Evolutionary conservation across 2,329 filamentous ascomycete genomes (phyloP).

Genomic region (Dendrostoma leiphaemia): DNA sequence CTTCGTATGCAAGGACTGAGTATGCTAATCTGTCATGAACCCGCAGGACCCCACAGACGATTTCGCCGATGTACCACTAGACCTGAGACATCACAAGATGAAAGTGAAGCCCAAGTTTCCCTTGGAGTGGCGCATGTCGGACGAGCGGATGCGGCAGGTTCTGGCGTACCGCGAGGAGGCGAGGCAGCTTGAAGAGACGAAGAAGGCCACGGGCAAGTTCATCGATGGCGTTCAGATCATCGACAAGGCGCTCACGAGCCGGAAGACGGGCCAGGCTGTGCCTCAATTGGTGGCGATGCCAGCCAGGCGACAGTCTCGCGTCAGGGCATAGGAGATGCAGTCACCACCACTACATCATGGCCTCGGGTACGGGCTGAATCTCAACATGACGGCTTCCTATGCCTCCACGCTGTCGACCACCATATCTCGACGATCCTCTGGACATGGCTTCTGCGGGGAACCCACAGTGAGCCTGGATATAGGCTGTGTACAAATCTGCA

Average conservation of each 20-base stretch:
- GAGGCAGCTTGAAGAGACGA: slow-evolving; percentile 52
- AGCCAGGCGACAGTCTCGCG: neutral
- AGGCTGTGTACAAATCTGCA: neutral
- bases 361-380: too few species aligned
- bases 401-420: too few species aligned
- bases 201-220: slow-evolving; percentile 50
- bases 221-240: slow-evolving; percentile 58
- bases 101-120: slow-evolving; percentile 73
- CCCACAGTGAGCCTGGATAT: neutral
- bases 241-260: slow-evolving; percentile 32
- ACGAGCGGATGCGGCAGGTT: slow-evolving; percentile 64
- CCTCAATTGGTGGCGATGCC: slow-evolving; percentile 1
- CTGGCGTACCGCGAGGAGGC: slow-evolving; percentile 55
- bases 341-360: too few species aligned
- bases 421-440: too few species aligned
- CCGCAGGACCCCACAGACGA: slow-evolving; percentile 68
- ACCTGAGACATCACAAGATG: slow-evolving; percentile 78
- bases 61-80: slow-evolving; percentile 86
- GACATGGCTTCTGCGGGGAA: too few species aligned
- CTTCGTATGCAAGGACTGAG: neutral
- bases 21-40: neutral
- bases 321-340: neutral
- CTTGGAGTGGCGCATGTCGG: slow-evolving; percentile 76
- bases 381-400: too few species aligned
- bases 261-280: neutral